Conservation (phyloP, 345 rosid species). For the Psidium friedrichsthalianum region DNA sequence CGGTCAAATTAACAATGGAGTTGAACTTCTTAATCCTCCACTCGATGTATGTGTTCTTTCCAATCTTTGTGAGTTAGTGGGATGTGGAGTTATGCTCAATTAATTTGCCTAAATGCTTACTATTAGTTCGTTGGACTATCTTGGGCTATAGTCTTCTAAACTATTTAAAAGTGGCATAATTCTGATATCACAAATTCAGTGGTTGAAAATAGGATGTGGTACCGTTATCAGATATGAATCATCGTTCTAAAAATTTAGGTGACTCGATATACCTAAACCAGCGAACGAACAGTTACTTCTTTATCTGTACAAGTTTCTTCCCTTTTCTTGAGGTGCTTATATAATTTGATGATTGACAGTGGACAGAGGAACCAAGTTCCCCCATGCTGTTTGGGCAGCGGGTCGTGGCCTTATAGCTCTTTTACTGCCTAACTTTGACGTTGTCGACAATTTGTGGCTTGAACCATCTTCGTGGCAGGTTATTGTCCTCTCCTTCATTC, state of each 20-base stretch:
- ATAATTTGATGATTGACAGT: conserved; percentile 16
- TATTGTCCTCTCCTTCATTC: conserved; percentile 2
- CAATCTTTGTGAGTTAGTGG: neutral
- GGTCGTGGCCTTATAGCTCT: conserved; percentile 81
- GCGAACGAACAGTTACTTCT: neutral
- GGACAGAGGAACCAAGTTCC: conserved; percentile 90
- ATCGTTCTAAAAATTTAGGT: neutral
- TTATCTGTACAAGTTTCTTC: neutral
- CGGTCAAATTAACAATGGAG: conserved; percentile 90
- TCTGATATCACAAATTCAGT: neutral
- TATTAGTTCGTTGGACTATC: neutral
- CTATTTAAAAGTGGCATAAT: neutral
- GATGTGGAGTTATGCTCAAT: neutral
- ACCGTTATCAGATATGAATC: neutral
- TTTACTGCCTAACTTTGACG: conserved; percentile 74
- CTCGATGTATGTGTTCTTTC: conserved; percentile 35
- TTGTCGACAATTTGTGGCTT: conserved; percentile 83
- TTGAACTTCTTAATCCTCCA: conserved; percentile 78
- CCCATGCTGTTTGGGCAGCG: conserved; percentile 96
- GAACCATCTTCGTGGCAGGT: conserved; percentile 94
- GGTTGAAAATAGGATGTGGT: neutral
- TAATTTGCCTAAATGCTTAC: neutral
- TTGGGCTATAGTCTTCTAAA: neutral
- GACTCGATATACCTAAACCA: neutral
- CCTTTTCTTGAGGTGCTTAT: neutral